Evolutionary conservation across 495 filamentous ascomycete species (phyloP).

Genomic region (Hypoxylon intermedium): DNA sequence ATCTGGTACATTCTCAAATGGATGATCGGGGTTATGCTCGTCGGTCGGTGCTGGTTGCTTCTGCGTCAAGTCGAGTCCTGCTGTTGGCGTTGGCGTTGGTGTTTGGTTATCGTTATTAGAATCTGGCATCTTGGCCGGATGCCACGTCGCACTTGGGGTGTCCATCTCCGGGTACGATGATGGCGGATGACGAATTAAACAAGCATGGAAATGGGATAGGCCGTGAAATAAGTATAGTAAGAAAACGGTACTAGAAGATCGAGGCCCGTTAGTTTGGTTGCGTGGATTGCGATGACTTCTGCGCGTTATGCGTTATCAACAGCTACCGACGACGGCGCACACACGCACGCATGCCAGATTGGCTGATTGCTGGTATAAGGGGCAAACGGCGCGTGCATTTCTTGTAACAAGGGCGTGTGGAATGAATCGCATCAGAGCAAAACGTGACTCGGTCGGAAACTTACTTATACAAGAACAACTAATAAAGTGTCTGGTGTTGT

Average conservation of each 20-base stretch:
- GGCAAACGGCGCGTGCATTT: conserved; percentile 24
- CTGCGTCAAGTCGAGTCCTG: conserved; percentile 8
- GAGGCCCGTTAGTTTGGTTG: conserved; percentile 21
- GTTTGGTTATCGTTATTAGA: conserved; percentile 42
- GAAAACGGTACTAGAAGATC: conserved; percentile 41
- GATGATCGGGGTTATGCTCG: conserved; percentile 19
- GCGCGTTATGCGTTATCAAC: conserved; percentile 4
- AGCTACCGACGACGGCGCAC: too few species aligned
- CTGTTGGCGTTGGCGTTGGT: neutral
- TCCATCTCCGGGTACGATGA: conserved; percentile 50
- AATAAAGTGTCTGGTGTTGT: conserved; percentile 27
- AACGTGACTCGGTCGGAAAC: conserved; percentile 8
- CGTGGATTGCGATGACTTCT: conserved; percentile 10
- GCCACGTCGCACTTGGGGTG: conserved; percentile 57
- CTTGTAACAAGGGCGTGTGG: neutral
- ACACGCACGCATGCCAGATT: conserved; percentile 34
- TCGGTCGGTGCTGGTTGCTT: conserved; percentile 11
- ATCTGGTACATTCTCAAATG: conserved; percentile 31
- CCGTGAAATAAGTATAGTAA: conserved; percentile 35
- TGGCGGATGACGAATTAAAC: conserved; percentile 39
- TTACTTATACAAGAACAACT: conserved; percentile 43
- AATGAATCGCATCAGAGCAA: conserved; percentile 4
- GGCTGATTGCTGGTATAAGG: conserved; percentile 11
- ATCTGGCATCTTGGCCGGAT: conserved; percentile 64
- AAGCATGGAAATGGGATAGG: conserved; percentile 39